Evolutionary conservation across 805 yeast species (phyloP).

Genomic region (Saturnispora besseyi): DNA sequence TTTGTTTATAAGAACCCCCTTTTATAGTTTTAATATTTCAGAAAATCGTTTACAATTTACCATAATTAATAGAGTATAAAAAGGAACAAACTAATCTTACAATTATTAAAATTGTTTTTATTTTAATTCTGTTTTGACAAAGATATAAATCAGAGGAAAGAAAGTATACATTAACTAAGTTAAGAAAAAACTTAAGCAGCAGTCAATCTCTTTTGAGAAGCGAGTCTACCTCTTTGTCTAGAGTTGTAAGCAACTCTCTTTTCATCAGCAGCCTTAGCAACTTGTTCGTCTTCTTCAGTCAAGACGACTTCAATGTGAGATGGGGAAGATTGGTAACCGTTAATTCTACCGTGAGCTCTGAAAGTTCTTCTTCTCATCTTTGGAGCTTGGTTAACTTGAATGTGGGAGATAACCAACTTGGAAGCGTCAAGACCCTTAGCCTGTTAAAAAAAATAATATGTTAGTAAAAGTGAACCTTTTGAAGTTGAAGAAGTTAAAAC

Average conservation of each 20-base stretch:
- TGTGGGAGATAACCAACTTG: slow-evolving; percentile 91
- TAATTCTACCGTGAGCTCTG: slow-evolving; percentile 99
- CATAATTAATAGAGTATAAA: background rate
- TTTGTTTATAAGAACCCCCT: background rate
- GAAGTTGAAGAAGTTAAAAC: background rate
- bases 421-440: slow-evolving; percentile 96
- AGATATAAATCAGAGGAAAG: slow-evolving; percentile 12
- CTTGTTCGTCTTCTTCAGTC: slow-evolving; percentile 90
- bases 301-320: slow-evolving; percentile 97
- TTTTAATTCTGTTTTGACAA: slow-evolving; percentile 2
- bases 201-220: slow-evolving; percentile 79
- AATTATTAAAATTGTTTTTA: background rate
- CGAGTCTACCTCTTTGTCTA: slow-evolving; percentile 89
- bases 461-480: slow-evolving; percentile 12
- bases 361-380: slow-evolving; percentile 99
- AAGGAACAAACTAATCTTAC: background rate
- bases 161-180: slow-evolving; percentile 5
- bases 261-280: slow-evolving; percentile 69
- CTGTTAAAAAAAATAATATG: slow-evolving; percentile 22
- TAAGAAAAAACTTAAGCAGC: slow-evolving; percentile 34
- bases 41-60: background rate
- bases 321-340: slow-evolving; percentile 98
- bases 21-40: background rate
- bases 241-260: slow-evolving; percentile 62
- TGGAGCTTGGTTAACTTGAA: slow-evolving; percentile 99